phyloP scores from a whole-genome alignment of 1,284 basidiomycete genomes.

The Trichosporon ovoides region DNA sequence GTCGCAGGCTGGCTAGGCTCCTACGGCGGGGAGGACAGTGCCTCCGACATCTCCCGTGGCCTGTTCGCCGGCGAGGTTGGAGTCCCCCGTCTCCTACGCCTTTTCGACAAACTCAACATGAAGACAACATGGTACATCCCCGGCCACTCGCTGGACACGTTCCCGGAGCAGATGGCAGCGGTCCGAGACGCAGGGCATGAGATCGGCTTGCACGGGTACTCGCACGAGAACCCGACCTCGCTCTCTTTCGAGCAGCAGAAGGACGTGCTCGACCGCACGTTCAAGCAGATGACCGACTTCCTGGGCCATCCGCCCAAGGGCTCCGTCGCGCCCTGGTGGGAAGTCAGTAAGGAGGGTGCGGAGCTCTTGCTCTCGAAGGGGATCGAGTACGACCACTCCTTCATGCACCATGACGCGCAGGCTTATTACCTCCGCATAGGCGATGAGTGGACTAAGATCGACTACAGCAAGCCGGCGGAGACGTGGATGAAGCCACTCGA shows the following conservation, averaged over 20 bases:
- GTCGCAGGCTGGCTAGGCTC: slow-evolving; percentile 58
- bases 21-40: slow-evolving; percentile 49
- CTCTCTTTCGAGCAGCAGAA: slow-evolving; percentile 64
- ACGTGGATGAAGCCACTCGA: slow-evolving; percentile 71
- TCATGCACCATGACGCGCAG: slow-evolving; percentile 56
- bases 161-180: slow-evolving; percentile 47
- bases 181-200: slow-evolving; percentile 51
- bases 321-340: slow-evolving; percentile 73
- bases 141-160: slow-evolving; percentile 49
- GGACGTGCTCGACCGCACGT: slow-evolving; percentile 66
- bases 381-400: slow-evolving; percentile 65
- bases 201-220: slow-evolving; percentile 65
- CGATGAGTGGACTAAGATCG: slow-evolving; percentile 69
- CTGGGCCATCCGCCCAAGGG: slow-evolving; percentile 62
- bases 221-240: slow-evolving; percentile 65
- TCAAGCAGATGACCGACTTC: slow-evolving; percentile 62
- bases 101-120: slow-evolving; percentile 67
- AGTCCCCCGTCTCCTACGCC: slow-evolving; percentile 61
- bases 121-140: slow-evolving; percentile 68
- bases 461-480: slow-evolving; percentile 59
- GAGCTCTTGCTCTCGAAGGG: slow-evolving; percentile 67
- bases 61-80: slow-evolving; percentile 63
- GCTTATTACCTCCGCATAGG: slow-evolving; percentile 66
- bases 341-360: slow-evolving; percentile 64
- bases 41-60: slow-evolving; percentile 48